phyloP scores from a whole-genome alignment of 257 asterid genomes.

The Nyctanthes arbortristis region DNA sequence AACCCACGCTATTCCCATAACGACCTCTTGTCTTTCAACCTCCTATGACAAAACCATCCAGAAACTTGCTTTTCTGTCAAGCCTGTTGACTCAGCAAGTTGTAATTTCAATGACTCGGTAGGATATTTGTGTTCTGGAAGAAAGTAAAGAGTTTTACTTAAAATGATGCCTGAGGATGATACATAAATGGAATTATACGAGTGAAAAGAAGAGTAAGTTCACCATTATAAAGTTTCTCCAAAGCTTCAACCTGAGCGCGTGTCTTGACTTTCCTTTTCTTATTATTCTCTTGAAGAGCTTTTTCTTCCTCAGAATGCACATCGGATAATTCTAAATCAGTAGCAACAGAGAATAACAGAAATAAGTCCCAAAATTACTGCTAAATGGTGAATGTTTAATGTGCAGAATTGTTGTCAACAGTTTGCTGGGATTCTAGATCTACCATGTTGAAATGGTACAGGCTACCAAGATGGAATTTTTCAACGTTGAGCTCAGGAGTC shows the following conservation, averaged over 20 bases:
- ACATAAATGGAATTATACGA: slow-evolving; percentile 9
- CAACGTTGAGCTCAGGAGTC: not conserved
- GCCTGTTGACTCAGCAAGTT: slow-evolving; percentile 73
- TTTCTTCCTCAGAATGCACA: slow-evolving; percentile 69
- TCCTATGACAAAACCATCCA: slow-evolving; percentile 97
- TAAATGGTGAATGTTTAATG: slow-evolving; percentile 8
- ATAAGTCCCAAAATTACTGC: slow-evolving; percentile 1
- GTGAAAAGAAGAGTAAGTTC: slow-evolving; percentile 20
- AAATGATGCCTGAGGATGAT: slow-evolving; percentile 5
- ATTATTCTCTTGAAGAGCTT: slow-evolving; percentile 56
- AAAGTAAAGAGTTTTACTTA: not conserved
- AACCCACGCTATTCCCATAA: slow-evolving; percentile 41
- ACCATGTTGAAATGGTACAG: not conserved
- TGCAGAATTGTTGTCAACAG: not conserved
- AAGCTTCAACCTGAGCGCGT: slow-evolving; percentile 64
- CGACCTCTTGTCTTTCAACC: slow-evolving; percentile 82
- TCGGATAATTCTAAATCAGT: slow-evolving; percentile 42
- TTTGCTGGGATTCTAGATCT: slow-evolving; percentile 3
- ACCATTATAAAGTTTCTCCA: slow-evolving; percentile 73
- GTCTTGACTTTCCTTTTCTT: slow-evolving; percentile 71
- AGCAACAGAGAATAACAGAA: slow-evolving; percentile 18
- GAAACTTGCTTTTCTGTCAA: slow-evolving; percentile 94
- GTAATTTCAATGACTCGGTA: slow-evolving; percentile 64
- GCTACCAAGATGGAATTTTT: not conserved
- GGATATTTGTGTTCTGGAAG: slow-evolving; percentile 86